Percentiles rank a stretch among this genome's conserved stretches.
Conservation (phyloP, 1,284 basidiomycete genomes). For the Ustilago nuda region DNA sequence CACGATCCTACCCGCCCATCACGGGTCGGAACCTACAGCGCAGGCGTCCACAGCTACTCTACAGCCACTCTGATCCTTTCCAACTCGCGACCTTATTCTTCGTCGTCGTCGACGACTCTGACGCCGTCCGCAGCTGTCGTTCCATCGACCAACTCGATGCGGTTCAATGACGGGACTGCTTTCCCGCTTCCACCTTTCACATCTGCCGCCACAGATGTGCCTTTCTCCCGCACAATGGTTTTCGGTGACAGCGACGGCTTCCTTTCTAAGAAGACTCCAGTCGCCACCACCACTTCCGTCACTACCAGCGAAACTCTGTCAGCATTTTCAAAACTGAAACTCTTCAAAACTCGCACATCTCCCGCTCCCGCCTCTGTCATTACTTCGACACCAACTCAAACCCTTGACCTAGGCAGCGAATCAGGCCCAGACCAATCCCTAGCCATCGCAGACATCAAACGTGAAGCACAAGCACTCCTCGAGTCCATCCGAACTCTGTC, state of each 20-base stretch:
- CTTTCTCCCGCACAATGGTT: neutral
- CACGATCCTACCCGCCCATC: neutral
- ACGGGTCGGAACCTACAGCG: neutral
- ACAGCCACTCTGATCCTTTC: conserved; percentile 25
- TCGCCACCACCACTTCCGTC: neutral
- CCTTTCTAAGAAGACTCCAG: neutral
- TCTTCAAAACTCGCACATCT: neutral
- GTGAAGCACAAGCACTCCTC: conserved; percentile 23
- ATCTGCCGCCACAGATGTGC: neutral
- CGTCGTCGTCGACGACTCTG: conserved; percentile 25
- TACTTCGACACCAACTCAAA: neutral
- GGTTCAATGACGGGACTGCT: conserved; percentile 20
- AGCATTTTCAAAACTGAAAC: conserved; percentile 1
- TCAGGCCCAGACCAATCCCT: conserved; percentile 9
- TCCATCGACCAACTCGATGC: conserved; percentile 9
- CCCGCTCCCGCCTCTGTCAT: neutral
- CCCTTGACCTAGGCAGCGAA: conserved; percentile 12
- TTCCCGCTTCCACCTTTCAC: conserved; percentile 32
- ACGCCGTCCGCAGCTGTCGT: conserved; percentile 11
- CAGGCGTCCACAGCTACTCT: conserved; percentile 13
- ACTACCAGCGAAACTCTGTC: neutral
- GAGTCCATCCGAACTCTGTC: conserved; percentile 24
- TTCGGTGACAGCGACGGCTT: neutral
- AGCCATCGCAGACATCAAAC: conserved; percentile 19
- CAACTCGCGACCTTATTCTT: conserved; percentile 26